Evolutionary conservation across 805 yeast species (phyloP), one percentile per base, ranked within the genome.

Genomic region (Osmozyma mogii): DNA sequence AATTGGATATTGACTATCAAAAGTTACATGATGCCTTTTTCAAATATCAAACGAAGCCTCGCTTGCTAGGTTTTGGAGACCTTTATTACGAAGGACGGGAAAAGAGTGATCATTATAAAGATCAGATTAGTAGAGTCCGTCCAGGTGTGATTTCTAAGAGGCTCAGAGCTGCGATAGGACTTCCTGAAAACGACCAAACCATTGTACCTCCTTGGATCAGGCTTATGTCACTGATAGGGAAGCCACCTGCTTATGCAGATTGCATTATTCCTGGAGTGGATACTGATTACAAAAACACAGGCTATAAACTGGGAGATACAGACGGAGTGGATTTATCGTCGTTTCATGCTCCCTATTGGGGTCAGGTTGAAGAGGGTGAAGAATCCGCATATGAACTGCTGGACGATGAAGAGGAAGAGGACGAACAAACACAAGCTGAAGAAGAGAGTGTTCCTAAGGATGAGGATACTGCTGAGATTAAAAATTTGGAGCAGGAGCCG

Each of bases 21-120:
- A 81, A 75, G 39, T 54, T 89, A 13, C 77, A 84, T 48, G 83
- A 84, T 50, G 95, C 96, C 0, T 88, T 89, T 47, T 88, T 85
- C 67, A 79, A 78, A 48, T 60, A 70, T 44, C 95, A 89, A 45
- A 64, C 77, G 0, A 78, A 75, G 43, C 96, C 96, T 0, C 61
- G 66, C 24, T 43, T 89, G 28, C 65, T 72, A 14, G 65, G 61
- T 2, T 78, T 65, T 54, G 97, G 97, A 9, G 89, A 84, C 33
- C 52, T 83, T 8, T 85, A 74, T 52, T 81, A 68, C 44, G 96
- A 88, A 48, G 89, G 88, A 4, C 66, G 78, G 39, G 85, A 78
- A 32, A 43, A 61, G 9, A 41, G 42, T 11, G 72, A 67, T 28
- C 77, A 69, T 15, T 54, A 40, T 32, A 38, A 47, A 3, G 47